Evolutionary conservation across 1,284 basidiomycete species (phyloP).

Genomic region (Pseudozyma tsukubaensis): DNA sequence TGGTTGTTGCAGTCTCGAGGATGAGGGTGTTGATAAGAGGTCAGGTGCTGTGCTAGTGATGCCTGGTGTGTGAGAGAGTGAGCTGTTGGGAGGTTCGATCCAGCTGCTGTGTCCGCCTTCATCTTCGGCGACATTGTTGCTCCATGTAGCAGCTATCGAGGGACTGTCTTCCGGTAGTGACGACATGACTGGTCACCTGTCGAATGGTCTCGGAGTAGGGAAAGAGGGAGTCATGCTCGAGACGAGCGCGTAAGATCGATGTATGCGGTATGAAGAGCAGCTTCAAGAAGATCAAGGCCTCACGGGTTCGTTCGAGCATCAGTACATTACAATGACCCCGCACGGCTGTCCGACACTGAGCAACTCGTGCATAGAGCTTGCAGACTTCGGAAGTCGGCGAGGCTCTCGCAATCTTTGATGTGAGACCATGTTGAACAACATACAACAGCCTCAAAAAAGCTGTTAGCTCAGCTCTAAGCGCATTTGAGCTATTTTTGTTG

Average conservation of each 20-base stretch:
- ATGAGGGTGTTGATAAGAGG: constrained; percentile 4
- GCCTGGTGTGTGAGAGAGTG: constrained; percentile 1
- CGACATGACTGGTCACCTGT: constrained; percentile 16
- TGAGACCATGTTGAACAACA: constrained; percentile 7
- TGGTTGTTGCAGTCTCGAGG: neutral
- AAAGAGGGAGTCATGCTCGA: neutral
- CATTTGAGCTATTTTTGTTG: constrained; percentile 7
- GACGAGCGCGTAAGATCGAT: no score
- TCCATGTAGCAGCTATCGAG: constrained; percentile 1
- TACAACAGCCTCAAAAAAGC: neutral
- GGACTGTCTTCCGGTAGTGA: constrained; percentile 13
- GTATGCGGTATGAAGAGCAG: neutral
- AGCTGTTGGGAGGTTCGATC: constrained; percentile 11
- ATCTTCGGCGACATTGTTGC: constrained; percentile 2
- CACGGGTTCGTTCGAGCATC: neutral
- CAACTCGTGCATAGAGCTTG: constrained; percentile 6
- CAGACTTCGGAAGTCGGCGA: constrained; percentile 15
- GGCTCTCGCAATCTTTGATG: neutral
- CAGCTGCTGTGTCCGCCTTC: constrained; percentile 40
- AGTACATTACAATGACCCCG: neutral
- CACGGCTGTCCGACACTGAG: neutral
- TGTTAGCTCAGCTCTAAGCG: constrained; percentile 15
- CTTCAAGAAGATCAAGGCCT: neutral
- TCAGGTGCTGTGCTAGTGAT: neutral
- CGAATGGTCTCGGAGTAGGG: neutral